Percentiles rank a stretch among this genome's conserved stretches.
Conservation (phyloP, 192 early-diverging fungal genomes). For the Backusella tarrabulga region DNA sequence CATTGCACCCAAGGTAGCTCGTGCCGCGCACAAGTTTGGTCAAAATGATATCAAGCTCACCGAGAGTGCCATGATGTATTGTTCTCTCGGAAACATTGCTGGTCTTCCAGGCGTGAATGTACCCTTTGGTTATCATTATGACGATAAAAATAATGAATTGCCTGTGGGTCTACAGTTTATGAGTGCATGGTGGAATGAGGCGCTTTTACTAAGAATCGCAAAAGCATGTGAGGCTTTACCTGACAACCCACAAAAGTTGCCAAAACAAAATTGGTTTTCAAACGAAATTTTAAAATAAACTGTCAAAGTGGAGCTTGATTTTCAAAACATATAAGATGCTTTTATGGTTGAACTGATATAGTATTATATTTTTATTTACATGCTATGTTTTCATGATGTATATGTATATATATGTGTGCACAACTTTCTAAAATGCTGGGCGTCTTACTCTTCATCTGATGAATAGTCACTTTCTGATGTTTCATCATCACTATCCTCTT, state of each 20-base stretch:
- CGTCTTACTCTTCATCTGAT: background rate
- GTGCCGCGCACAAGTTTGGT: constrained; percentile 42
- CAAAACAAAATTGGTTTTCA: constrained; percentile 20
- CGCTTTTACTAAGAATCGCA: constrained; percentile 55
- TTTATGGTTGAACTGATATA: background rate
- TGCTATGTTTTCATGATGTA: background rate
- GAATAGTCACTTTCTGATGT: constrained; percentile 4
- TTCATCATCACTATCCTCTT: background rate
- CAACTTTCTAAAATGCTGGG: background rate
- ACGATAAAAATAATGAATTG: constrained; percentile 34
- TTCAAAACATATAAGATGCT: background rate
- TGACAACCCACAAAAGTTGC: constrained; percentile 35
- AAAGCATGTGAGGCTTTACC: constrained; percentile 49
- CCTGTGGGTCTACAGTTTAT: constrained; percentile 71
- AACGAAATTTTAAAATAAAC: background rate
- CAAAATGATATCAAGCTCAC: constrained; percentile 49
- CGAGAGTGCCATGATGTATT: constrained; percentile 55
- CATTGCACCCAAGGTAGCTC: constrained; percentile 50
- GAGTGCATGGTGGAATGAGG: constrained; percentile 71
- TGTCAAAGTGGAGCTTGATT: background rate
- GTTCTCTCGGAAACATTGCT: constrained; percentile 61
- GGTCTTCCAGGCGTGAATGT: constrained; percentile 64
- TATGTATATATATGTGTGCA: background rate
- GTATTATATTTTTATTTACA: constrained; percentile 1
- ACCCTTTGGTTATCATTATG: constrained; percentile 53